A percentile compares a stretch with the other conserved stretches of the same genome.
Conservation (phyloP, 2,329 filamentous ascomycete species). For the Paracamarosporium sp. region DNA sequence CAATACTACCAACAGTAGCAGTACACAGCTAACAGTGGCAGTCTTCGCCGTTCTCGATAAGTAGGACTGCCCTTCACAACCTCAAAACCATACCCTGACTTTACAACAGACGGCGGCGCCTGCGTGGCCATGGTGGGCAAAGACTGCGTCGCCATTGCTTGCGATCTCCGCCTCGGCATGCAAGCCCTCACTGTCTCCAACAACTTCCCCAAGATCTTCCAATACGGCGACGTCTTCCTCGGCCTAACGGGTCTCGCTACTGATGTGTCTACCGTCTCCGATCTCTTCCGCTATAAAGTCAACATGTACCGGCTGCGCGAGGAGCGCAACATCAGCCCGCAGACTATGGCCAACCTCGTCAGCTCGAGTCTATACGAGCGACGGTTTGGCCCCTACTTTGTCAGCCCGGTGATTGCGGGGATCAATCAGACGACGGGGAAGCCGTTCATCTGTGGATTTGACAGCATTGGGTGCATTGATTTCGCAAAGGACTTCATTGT, state of each 20-base stretch:
- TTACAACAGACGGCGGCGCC: slow-evolving; percentile 80
- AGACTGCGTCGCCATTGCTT: slow-evolving; percentile 99
- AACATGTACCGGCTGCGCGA: slow-evolving; percentile 99
- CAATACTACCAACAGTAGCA: slow-evolving; percentile 6
- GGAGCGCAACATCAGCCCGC: slow-evolving; percentile 93
- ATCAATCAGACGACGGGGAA: slow-evolving; percentile 92
- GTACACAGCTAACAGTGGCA: slow-evolving; percentile 53
- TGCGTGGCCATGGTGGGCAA: slow-evolving; percentile 99
- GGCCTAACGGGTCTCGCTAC: slow-evolving; percentile 96
- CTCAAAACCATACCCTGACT: slow-evolving; percentile 16
- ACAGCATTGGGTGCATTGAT: slow-evolving; percentile 99
- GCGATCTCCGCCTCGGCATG: slow-evolving; percentile 95
- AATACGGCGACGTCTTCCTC: slow-evolving; percentile 93
- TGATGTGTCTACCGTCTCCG: slow-evolving; percentile 90
- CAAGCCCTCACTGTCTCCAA: slow-evolving; percentile 97
- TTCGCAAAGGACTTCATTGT: slow-evolving; percentile 99
- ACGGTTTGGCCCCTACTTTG: slow-evolving; percentile 95
- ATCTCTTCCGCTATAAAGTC: slow-evolving; percentile 99
- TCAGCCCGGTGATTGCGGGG: slow-evolving; percentile 91
- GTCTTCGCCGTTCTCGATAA: slow-evolving; percentile 95
- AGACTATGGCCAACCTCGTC: slow-evolving; percentile 96
- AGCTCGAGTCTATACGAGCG: slow-evolving; percentile 86
- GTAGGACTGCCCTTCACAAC: slow-evolving; percentile 56
- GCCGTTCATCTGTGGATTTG: slow-evolving; percentile 98
- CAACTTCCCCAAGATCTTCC: slow-evolving; percentile 99